Evolutionary conservation across 2,329 filamentous ascomycete genomes (phyloP), one percentile per base, ranked within the genome.

Genomic region (Penicillium sp.): DNA sequence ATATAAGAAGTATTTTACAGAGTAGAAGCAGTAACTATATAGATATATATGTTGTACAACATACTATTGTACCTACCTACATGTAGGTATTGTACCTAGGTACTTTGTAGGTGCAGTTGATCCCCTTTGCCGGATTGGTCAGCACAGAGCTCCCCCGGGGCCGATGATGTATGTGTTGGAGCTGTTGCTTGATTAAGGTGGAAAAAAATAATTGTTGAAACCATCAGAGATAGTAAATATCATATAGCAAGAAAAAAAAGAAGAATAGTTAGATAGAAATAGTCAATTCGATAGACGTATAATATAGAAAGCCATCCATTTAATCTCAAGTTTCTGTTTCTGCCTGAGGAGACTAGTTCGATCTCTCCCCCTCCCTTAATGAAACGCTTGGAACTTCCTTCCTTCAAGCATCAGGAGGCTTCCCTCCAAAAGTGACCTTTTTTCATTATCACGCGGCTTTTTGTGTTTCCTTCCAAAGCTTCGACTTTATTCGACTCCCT

Each of bases 91-190:
- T 29, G 17, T 31, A 21, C 21, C 21, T 21, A 21, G 21, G 21
- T 21, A 42, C 37, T 38, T 31, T 10, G 29, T 32, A n/a, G 34
- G 39, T 39, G 33, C 28, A 53, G 43, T 44, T 41, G 45, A 46
- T 49, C 35, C 12, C 38, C 24, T 26, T n/a, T 43, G 24, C n/a
- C 47, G 49, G 55, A 59, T 59, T 59, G 57, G 57, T 49, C 42
- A 33, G 41, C 37, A 6, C 13, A 34, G 38, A 53, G 53, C 52
- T 56, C 13, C 44, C 33, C 40, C 38, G 9, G 24, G 15, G 7
- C 24, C 38, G 49, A 51, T 53, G 49, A 55, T 54, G 49, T 52
- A 53, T 38, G 48, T 10, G 21, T 22, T 49, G 47, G 42, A 49
- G 45, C 37, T 47, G 28, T 28, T 19, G 29, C 29, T 15, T 31